Conservation (phyloP, 2,329 filamentous ascomycete genomes). For the Aspergillus chevalieri region DNA sequence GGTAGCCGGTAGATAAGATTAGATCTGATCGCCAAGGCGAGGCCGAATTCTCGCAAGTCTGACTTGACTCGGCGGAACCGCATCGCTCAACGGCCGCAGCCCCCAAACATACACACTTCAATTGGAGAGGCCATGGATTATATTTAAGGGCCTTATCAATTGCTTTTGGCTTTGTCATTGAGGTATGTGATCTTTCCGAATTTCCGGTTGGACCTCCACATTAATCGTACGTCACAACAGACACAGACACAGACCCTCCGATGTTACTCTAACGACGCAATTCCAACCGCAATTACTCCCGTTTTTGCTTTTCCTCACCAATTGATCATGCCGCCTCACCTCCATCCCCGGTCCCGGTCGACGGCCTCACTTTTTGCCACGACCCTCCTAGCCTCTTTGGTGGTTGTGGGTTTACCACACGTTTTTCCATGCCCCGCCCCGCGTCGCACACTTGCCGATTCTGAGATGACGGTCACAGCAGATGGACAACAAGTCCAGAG, state of each 20-base stretch:
- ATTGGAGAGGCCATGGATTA: conserved; percentile 8
- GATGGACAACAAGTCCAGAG: conserved; percentile 40
- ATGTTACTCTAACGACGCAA: conserved; percentile 6
- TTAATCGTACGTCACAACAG: no score
- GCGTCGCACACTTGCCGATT: conserved; percentile 67
- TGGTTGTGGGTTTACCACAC: conserved; percentile 87
- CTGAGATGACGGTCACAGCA: conserved; percentile 38
- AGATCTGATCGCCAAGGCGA: conserved; percentile 30
- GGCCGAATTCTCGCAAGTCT: conserved; percentile 11
- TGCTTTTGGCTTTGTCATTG: not conserved
- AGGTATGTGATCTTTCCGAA: not conserved
- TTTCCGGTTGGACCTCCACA: not conserved
- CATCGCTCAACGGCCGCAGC: not conserved
- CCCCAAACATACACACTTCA: conserved; percentile 1
- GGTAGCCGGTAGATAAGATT: conserved; percentile 31
- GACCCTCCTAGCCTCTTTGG: conserved; percentile 82
- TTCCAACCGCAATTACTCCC: conserved; percentile 1
- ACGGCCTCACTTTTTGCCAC: conserved; percentile 92
- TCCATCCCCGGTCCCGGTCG: conserved; percentile 88
- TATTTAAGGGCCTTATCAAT: not conserved
- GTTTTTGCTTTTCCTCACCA: not conserved
- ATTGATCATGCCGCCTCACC: conserved; percentile 65
- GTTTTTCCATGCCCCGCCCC: conserved; percentile 85
- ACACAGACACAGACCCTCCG: conserved; percentile 4
- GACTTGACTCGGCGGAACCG: no score